Percentiles rank a stretch among this genome's conserved stretches.
These are phyloP conservation scores for Podospora didyma DNA, from an alignment of 495 filamentous ascomycete genomes.

Conservation along the genomic window DNA sequence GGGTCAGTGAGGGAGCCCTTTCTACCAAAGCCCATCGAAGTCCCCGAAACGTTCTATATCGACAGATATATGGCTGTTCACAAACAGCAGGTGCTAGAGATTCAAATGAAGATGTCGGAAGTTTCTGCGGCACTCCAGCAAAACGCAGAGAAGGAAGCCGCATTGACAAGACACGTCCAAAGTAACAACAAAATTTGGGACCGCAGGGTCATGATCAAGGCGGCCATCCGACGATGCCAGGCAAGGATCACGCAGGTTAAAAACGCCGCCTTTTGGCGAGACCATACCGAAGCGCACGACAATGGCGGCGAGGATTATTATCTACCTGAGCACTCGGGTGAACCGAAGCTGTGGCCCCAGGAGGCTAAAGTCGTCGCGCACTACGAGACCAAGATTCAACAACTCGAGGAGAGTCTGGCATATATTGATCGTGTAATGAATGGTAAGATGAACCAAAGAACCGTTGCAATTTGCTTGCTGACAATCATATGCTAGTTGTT, in stretches of 20 bases:
- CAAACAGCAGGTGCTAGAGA: constrained; percentile 43
- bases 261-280: constrained; percentile 22
- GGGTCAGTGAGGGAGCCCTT: constrained; percentile 12
- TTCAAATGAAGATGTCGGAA: constrained; percentile 36
- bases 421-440: constrained; percentile 18
- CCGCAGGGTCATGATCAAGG: constrained; percentile 25
- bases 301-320: constrained; percentile 46
- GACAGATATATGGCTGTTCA: constrained; percentile 70
- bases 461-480: constrained; percentile 8
- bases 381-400: constrained; percentile 17
- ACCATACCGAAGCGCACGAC: constrained; percentile 47
- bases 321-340: constrained; percentile 42
- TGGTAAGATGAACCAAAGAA: constrained; percentile 8
- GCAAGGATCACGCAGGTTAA: constrained; percentile 17
- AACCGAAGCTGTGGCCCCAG: constrained; percentile 39
- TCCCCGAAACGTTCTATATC: constrained; percentile 69
- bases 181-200: constrained; percentile 34
- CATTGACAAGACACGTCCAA: constrained; percentile 18
- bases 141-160: constrained; percentile 14
- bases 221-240: constrained; percentile 17
- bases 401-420: constrained; percentile 10
- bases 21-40: constrained; percentile 49
- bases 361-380: constrained; percentile 18
- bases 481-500: constrained; percentile 13
- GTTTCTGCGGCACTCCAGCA: constrained; percentile 18